Percentiles rank a stretch among this genome's conserved stretches.
Evolutionary conservation across 2,329 filamentous ascomycete species (phyloP).

Genomic region (Sporothrix mexicana): DNA sequence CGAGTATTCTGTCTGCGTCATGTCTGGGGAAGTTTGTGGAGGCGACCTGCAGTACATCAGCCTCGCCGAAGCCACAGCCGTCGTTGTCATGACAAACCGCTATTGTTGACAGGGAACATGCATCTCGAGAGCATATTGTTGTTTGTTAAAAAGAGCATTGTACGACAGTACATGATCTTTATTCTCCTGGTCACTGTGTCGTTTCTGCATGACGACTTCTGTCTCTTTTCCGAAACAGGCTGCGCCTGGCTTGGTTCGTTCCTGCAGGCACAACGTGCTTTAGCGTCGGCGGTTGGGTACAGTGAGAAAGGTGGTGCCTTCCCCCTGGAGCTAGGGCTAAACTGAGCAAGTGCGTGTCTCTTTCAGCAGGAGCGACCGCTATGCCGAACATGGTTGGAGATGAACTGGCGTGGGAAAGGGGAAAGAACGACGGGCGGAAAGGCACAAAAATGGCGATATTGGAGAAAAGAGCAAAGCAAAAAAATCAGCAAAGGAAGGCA

Average conservation of each 20-base stretch:
- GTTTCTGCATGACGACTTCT: background rate
- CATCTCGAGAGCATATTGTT: background rate
- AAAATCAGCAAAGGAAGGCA: background rate
- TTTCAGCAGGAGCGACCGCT: background rate
- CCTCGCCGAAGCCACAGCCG: background rate
- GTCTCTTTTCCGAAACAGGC: constrained; percentile 21
- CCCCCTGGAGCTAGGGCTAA: constrained; percentile 9
- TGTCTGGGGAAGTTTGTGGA: background rate
- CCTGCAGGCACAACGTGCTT: constrained; percentile 14
- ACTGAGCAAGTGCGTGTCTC: background rate
- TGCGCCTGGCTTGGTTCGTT: constrained; percentile 16
- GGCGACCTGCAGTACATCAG: background rate
- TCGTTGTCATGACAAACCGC: background rate
- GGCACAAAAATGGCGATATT: background rate
- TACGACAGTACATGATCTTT: no score
- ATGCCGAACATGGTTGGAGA: constrained; percentile 9
- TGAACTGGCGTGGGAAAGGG: constrained; percentile 7
- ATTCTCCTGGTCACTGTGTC: background rate
- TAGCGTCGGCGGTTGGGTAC: constrained; percentile 1
- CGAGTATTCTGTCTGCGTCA: background rate
- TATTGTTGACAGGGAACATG: background rate
- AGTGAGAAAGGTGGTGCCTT: background rate
- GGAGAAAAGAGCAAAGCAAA: background rate
- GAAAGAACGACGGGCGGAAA: constrained; percentile 1
- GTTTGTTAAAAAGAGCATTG: background rate